Base-by-base conservation (phyloP, 257 asterid genomes). In the Nicotiana otophora region DNA sequence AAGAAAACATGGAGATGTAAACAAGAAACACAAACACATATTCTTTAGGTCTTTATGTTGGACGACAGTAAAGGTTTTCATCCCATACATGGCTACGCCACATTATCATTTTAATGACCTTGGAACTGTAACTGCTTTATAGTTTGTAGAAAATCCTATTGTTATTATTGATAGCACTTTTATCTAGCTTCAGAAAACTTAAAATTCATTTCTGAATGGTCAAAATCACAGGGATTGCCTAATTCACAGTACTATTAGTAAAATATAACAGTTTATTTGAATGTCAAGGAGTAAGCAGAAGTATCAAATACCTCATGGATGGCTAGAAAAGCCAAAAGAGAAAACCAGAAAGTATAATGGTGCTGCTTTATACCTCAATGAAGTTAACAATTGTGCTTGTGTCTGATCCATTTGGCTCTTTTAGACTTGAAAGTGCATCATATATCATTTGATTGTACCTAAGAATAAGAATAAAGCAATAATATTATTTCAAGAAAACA, bases 381-480 rank as follows among this genome's bases (percentile, higher is more conserved):
- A 84, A 96, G 80, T 77, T 76, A 75, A 95, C 93, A 75, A 94
- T 90, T 77, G 97, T 42, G 69, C 88, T 83, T 67, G 92, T 89
- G 84, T 94, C 99, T 16, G 89, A 90, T 81, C 97, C 97, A 83
- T 88, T 88, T 66, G 93, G 91, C 81, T 90, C 94, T 36, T 90
- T 91, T 58, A 91, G 87, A 80, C 90, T 84, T 63, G 97, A 86
- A 81, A 95, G 87, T 77, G 99, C 98, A 81, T 92, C 98, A 86
- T 82, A 91, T 84, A 93, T 87, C 93, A 95, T 85, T 10, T 84
- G 85, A 85, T 89, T 88, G 86, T 92, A 95, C 93, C 98, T 95
- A 83, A 82, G 8, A 72, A 78, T 69, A 81, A 69, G 8, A 72
- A 78, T 69, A 81, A 69, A 86, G 60, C 51, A 60, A 48, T 75